phyloP scores from a whole-genome alignment of 805 yeast species.

The Zygoascus ofunaensis region DNA sequence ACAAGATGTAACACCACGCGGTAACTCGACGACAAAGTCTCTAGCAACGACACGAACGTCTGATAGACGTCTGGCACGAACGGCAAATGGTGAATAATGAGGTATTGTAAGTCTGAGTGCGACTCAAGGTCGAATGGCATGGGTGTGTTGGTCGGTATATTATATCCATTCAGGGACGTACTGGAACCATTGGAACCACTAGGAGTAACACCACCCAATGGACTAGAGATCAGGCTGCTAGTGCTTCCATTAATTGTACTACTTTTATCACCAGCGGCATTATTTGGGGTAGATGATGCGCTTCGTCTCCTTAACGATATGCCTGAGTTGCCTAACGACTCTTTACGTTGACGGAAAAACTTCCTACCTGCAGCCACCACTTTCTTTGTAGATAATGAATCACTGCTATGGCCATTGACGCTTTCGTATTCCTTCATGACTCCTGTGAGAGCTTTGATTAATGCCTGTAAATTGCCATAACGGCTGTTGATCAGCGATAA shows the following conservation, averaged over 20 bases:
- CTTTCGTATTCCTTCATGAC: constrained; percentile 3
- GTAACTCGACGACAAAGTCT: constrained; percentile 18
- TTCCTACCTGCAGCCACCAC: not conserved
- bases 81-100: constrained; percentile 20
- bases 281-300: too few relatives aligned
- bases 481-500: not conserved
- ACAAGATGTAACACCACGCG: constrained; percentile 9
- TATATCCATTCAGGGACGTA: not conserved
- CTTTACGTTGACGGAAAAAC: constrained; percentile 1
- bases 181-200: not conserved
- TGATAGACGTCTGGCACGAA: constrained; percentile 22
- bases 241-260: not conserved
- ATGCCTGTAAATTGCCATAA: not conserved
- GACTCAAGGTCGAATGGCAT: not conserved
- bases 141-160: not conserved
- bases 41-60: constrained; percentile 21
- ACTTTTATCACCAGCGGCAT: not conserved
- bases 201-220: not conserved
- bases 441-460: constrained; percentile 1
- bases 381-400: not conserved
- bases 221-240: not conserved
- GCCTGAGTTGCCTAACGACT: not conserved
- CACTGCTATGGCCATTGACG: not conserved
- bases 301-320: not conserved
- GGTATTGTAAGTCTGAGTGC: constrained; percentile 13